phyloP scores from a whole-genome alignment of 768 basidiomycete species.

The Xanthoconium stramineum region DNA sequence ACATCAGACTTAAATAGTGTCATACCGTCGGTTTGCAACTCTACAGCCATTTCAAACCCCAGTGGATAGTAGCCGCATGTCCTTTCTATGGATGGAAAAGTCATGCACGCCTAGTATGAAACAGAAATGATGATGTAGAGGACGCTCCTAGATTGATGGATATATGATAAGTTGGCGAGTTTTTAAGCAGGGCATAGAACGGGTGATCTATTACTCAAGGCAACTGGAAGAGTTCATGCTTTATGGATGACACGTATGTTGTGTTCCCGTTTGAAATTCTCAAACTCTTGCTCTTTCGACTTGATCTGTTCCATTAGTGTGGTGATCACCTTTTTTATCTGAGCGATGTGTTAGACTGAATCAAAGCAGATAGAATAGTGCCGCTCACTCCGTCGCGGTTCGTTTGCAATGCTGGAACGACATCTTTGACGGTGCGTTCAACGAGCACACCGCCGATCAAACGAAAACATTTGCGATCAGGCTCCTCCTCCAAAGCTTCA shows the following conservation, averaged over 20 bases:
- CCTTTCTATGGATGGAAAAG: not conserved
- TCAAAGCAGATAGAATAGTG: not conserved
- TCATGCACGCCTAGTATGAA: not conserved
- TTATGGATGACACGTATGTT: slow-evolving; percentile 60
- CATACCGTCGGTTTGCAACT: too few species aligned
- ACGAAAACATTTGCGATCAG: slow-evolving; percentile 93
- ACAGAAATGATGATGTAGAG: not conserved
- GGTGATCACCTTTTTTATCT: slow-evolving; percentile 83
- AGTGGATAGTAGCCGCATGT: not conserved
- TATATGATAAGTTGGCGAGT: not conserved
- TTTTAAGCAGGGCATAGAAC: not conserved
- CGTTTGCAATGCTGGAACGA: slow-evolving; percentile 86
- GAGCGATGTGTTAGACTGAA: slow-evolving; percentile 13
- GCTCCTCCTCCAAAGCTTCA: slow-evolving; percentile 78
- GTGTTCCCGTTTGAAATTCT: slow-evolving; percentile 74
- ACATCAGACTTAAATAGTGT: not conserved
- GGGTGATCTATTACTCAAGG: not conserved
- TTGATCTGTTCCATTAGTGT: slow-evolving; percentile 86
- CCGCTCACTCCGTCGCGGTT: slow-evolving; percentile 78
- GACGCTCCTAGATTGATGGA: not conserved
- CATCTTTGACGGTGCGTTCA: slow-evolving; percentile 92
- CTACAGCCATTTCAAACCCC: too few species aligned
- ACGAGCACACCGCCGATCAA: slow-evolving; percentile 95
- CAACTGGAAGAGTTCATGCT: slow-evolving; percentile 18
- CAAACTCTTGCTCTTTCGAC: slow-evolving; percentile 80